Conservation (phyloP, 768 basidiomycete species). For the Hygrophorus russula region DNA sequence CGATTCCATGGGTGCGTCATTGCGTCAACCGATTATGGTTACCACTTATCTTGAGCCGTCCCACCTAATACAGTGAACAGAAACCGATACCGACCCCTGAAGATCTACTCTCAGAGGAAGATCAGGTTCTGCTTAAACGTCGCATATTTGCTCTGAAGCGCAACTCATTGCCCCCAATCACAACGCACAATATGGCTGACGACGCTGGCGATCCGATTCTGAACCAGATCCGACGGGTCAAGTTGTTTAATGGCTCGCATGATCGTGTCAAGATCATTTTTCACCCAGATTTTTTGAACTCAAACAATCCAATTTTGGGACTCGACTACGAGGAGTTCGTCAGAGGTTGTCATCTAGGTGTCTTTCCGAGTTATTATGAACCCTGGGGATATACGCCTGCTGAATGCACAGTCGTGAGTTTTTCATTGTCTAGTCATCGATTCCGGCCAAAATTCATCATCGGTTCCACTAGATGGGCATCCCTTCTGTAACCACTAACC, state of each 20-base stretch:
- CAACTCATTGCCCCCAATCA: slow-evolving; percentile 87
- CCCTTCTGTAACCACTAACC: slow-evolving; percentile 92
- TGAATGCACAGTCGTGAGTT: slow-evolving; percentile 93
- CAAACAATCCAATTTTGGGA: slow-evolving; percentile 94
- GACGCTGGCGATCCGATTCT: slow-evolving; percentile 88
- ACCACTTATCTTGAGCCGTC: slow-evolving; percentile 1
- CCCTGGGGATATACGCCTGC: slow-evolving; percentile 97
- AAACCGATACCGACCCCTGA: slow-evolving; percentile 65
- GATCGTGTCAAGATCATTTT: slow-evolving; percentile 97
- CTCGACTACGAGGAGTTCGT: slow-evolving; percentile 99
- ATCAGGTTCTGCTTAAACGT: slow-evolving; percentile 89
- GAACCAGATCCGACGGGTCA: slow-evolving; percentile 88
- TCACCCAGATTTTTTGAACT: slow-evolving; percentile 97
- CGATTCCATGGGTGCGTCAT: slow-evolving; percentile 76
- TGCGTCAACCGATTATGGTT: neutral
- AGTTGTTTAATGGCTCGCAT: slow-evolving; percentile 77
- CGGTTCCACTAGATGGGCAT: slow-evolving; percentile 96
- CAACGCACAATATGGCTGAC: slow-evolving; percentile 99
- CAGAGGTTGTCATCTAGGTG: slow-evolving; percentile 93
- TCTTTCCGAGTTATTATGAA: slow-evolving; percentile 97
- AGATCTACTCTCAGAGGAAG: slow-evolving; percentile 78
- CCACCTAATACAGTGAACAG: slow-evolving; percentile 40
- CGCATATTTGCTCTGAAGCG: slow-evolving; percentile 95
- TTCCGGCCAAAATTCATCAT: slow-evolving; percentile 6
- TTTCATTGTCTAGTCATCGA: neutral